Conservation (phyloP, 164 flowering plant species). For the Warburgia ugandensis region DNA sequence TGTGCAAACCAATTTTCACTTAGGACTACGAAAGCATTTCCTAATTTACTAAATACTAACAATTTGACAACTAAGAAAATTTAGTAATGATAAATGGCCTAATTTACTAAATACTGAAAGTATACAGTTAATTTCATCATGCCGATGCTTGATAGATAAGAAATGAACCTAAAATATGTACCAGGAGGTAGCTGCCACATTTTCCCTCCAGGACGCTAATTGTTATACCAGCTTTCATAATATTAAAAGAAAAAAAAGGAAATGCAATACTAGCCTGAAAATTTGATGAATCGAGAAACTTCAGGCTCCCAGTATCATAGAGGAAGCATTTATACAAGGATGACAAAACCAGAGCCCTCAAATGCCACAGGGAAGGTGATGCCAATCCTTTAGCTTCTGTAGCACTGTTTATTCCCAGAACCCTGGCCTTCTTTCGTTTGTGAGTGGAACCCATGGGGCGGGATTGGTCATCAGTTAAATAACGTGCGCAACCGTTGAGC, state of each 20-base stretch:
- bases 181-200: background rate
- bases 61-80: too few species aligned
- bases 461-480: slow-evolving; percentile 42
- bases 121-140: background rate
- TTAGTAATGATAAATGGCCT: too few species aligned
- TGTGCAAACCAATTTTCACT: too few species aligned
- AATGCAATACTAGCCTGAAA: slow-evolving; percentile 46
- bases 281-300: slow-evolving; percentile 71
- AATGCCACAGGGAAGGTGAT: slow-evolving; percentile 60
- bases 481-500: slow-evolving; percentile 44
- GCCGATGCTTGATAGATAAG: background rate
- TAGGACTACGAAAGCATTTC: too few species aligned
- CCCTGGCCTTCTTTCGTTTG: slow-evolving; percentile 73
- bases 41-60: too few species aligned
- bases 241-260: background rate
- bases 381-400: slow-evolving; percentile 16
- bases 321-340: slow-evolving; percentile 82
- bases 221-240: background rate
- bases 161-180: background rate
- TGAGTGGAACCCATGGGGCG: slow-evolving; percentile 20
- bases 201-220: background rate
- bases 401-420: slow-evolving; percentile 18
- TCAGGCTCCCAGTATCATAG: slow-evolving; percentile 63
- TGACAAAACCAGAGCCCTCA: slow-evolving; percentile 60
- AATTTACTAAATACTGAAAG: background rate